Evolutionary conservation across 495 filamentous ascomycete species (phyloP).

Genomic region (Aspergillus conjunctus): DNA sequence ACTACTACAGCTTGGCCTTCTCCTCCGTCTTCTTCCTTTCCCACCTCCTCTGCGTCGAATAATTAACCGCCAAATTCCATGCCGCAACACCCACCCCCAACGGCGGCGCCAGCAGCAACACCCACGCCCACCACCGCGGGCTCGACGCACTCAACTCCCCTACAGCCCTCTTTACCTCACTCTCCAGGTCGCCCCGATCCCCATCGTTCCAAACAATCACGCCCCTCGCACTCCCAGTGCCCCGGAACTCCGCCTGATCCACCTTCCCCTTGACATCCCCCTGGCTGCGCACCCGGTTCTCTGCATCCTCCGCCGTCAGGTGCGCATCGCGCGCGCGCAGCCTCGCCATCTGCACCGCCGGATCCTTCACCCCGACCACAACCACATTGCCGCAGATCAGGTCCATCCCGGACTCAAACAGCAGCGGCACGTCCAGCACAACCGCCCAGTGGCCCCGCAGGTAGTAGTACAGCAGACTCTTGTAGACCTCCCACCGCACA

Average conservation of each 20-base stretch:
- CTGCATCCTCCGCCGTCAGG: slow-evolving; percentile 75
- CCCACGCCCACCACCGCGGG: slow-evolving; percentile 79
- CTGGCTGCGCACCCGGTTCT: slow-evolving; percentile 80
- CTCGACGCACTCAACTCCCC: slow-evolving; percentile 59
- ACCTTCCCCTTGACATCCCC: slow-evolving; percentile 83
- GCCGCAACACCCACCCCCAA: slow-evolving; percentile 63
- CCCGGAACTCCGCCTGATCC: slow-evolving; percentile 63
- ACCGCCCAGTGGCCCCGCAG: slow-evolving; percentile 77
- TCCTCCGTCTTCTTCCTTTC: slow-evolving; percentile 62
- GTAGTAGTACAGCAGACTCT: slow-evolving; percentile 63
- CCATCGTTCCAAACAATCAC: slow-evolving; percentile 88
- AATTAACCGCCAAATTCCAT: slow-evolving; percentile 69
- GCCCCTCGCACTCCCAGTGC: slow-evolving; percentile 57
- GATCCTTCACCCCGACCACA: slow-evolving; percentile 78
- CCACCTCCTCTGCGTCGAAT: slow-evolving; percentile 69
- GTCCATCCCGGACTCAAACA: slow-evolving; percentile 87
- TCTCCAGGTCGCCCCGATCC: slow-evolving; percentile 63
- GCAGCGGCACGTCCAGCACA: slow-evolving; percentile 87
- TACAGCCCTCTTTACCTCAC: slow-evolving; percentile 65
- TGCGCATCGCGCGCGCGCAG: slow-evolving; percentile 70
- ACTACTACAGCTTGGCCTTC: slow-evolving; percentile 65
- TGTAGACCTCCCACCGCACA: slow-evolving; percentile 76
- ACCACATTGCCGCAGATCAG: slow-evolving; percentile 76
- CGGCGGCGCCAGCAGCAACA: slow-evolving; percentile 71
- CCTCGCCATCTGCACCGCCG: slow-evolving; percentile 75